A percentile compares a stretch with the other conserved stretches of the same genome.
Evolutionary conservation across 129 eudicot genomes (phyloP).

Genomic region (Helianthus tuberosus): DNA sequence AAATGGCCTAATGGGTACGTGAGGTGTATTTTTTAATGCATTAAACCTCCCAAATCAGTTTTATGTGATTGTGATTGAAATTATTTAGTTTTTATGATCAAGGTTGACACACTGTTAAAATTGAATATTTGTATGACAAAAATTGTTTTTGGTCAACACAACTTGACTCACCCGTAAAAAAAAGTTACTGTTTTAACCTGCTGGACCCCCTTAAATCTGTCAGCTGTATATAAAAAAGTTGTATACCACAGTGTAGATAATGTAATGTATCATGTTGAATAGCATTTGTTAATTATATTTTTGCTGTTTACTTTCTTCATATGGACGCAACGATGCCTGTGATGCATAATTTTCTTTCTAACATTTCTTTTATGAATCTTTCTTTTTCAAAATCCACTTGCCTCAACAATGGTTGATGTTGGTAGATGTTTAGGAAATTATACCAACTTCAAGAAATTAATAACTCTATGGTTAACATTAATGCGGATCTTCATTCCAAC

Average conservation of each 20-base stretch:
- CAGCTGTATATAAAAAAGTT: neutral
- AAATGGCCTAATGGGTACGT: neutral
- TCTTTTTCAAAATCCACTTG: slow-evolving; percentile 1
- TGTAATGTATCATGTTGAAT: neutral
- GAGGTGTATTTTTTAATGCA: neutral
- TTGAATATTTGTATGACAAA: neutral
- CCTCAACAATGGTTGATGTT: neutral
- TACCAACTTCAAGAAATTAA: neutral
- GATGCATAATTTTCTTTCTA: neutral
- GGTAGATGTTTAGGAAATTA: neutral
- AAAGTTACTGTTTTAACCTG: neutral
- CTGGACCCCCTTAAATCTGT: neutral
- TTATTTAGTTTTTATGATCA: neutral
- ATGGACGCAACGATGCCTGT: neutral
- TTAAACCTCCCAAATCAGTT: neutral
- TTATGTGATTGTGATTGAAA: neutral
- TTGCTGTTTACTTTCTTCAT: neutral
- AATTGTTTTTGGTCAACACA: neutral
- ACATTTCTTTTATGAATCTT: neutral
- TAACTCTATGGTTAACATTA: neutral
- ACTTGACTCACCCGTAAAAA: neutral
- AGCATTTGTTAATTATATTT: neutral
- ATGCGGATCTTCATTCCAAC: neutral
- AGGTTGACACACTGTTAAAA: neutral
- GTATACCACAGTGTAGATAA: neutral